Evolutionary conservation across 495 filamentous ascomycete genomes (phyloP), one percentile per base, ranked within the genome.

Genomic region (Poronia punctata): DNA sequence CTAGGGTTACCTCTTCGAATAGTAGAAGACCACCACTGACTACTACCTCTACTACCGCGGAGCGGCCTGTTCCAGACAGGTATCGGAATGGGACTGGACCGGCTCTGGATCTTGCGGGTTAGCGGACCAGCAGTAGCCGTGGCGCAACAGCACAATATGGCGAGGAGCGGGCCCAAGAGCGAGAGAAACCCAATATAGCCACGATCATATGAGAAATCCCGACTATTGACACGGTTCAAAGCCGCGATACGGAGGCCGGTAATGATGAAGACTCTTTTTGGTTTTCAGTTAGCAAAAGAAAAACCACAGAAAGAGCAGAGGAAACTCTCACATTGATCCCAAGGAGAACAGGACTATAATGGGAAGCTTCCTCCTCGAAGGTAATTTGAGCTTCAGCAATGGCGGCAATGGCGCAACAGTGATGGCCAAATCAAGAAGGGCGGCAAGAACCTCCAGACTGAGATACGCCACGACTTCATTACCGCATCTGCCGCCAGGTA

Each of bases 121-220:
- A n/a, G n/a, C n/a, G n/a, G n/a, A n/a, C 7, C 7, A 17, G 34
- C 34, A 24, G 20, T 15, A 11, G n/a, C 21, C 10, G 21, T 17
- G 11, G 21, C 17, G 21, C 12, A 36, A 15, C 34, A 36, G 34
- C 34, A 36, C 25, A 36, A 16, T 9, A 36, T 36, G 7, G 34
- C 21, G 10, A 36, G 10, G 3, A 36, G 34, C 11, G 34, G 20
- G 4, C 20, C 34, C 17, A 36, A 15, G 25, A 36, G 15, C 6
- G 34, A 36, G 11, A 36, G 34, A 9, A 36, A 16, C 34, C 34
- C 34, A 36, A 36, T 36, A 10, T 36, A 36, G 11, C 34, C 34
- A 23, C 20, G 34, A 17, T 36, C 21, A 15, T 36, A 36, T 4
- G 34, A 36, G n/a, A 24, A 36, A 24, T 36, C 34, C 15, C 17